Evolutionary conservation across 371 early-diverging fungal genomes (phyloP), one percentile per base, ranked within the genome.

Genomic region (Mortierella sp.): DNA sequence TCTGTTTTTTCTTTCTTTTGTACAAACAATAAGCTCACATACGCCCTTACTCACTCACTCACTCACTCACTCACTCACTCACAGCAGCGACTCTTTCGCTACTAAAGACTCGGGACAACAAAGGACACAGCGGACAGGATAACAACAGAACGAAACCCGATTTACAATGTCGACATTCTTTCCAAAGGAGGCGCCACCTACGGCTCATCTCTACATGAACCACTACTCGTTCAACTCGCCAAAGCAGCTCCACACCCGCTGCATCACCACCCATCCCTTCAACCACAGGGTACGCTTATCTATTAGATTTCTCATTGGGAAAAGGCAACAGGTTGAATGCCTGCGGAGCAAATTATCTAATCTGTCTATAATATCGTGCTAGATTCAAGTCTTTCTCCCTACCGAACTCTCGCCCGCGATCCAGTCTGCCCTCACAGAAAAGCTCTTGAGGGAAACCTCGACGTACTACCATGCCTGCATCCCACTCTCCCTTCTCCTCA

Each of bases 191-290:
- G 79, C 74, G 31, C 74, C 81, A 16, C 87, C 87, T 24, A 55
- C 63, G 73, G 48, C 83, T 11, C 73, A 83, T 34, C 78, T 80
- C 57, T 80, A 78, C 84, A 73, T 89, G 72, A 80, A 88, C 31
- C 88, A 84, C 48, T 86, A 83, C 68, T 86, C 87, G 0, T 82
- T 88, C 79, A 73, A 77, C 63, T 80, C 84, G 8, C 70, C 74
- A 34, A 88, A 86, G 21, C 79, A 86, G 34, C 74, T 86, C 4
- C 89, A 89, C 72, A 63, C 65, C 13, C 57, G 75, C 6, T 52
- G 86, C 16, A 91, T 93, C 47, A 74, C 86, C 24, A 73, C 82
- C 6, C 93, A 93, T 75, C 89, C 91, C 21, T 93, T 91, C 58
- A 93, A 93, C 83, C 89, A 90, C 75, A 83, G 84, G 72, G 91